phyloP scores from a whole-genome alignment of 352 stramenopile species.

The Globisporangium barbulae region DNA sequence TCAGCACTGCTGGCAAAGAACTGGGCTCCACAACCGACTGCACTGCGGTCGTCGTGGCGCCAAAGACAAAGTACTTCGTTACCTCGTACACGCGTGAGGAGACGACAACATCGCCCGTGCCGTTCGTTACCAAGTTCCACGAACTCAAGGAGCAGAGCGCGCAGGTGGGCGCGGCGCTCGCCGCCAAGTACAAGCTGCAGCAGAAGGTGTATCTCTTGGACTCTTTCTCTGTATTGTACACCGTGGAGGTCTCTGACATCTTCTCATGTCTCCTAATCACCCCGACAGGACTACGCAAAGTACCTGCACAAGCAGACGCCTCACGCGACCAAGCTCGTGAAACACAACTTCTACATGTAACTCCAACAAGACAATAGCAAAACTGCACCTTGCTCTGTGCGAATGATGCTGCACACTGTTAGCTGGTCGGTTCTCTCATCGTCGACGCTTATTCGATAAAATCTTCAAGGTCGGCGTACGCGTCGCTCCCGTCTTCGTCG shows the following conservation, averaged over 20 bases:
- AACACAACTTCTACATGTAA: slow-evolving; percentile 37
- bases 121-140: slow-evolving; percentile 22
- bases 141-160: slow-evolving; percentile 30
- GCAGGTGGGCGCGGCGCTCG: slow-evolving; percentile 27
- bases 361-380: not conserved
- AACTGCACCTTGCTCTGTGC: not conserved
- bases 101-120: not conserved
- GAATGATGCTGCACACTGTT: slow-evolving; percentile 5
- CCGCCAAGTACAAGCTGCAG: slow-evolving; percentile 42
- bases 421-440: not conserved
- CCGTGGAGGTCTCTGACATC: not conserved
- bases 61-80: slow-evolving; percentile 37
- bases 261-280: not conserved
- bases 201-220: slow-evolving; percentile 30
- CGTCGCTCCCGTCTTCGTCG: slow-evolving; percentile 66
- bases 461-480: slow-evolving; percentile 71
- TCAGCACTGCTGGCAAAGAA: not conserved
- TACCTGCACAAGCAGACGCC: slow-evolving; percentile 37
- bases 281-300: slow-evolving; percentile 36
- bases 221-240: not conserved
- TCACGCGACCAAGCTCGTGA: slow-evolving; percentile 28
- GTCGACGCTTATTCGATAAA: slow-evolving; percentile 54
- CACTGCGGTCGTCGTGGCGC: slow-evolving; percentile 14
- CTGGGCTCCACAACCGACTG: not conserved
- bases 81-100: slow-evolving; percentile 28